Evolutionary conservation across 176 grass and related monocot genomes (phyloP), one percentile per base, ranked within the genome.

Genomic region (Oryza brachyantha): DNA sequence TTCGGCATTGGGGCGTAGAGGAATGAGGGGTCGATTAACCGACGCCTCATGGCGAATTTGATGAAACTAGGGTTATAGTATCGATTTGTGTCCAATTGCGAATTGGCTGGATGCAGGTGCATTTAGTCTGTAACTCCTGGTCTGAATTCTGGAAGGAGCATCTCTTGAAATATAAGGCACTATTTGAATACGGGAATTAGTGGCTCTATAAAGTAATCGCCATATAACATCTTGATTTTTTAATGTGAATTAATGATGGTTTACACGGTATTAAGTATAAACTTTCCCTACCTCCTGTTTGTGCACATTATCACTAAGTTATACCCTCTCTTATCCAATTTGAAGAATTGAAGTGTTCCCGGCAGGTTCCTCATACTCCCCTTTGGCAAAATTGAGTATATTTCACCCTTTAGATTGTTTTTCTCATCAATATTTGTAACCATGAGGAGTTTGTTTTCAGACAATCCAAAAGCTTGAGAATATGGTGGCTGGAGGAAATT

Each of bases 401-500:
- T 57, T 57, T 57, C 21, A 55, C 21, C 13, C 9, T 64, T 6
- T 70, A 21, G 5, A 21, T 34, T 36, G 16, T 54, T 80, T 80
- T 80, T 14, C 8, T 66, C 21, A 68, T 16, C 72, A 79, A 40
- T 86, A 81, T 66, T 7, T 60, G n/a, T 68, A 61, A 88, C 74
- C 22, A 16, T 69, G 26, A 61, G 13, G 38, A 52, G 38, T 24
- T 8, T 36, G 16, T 55, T 61, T 34, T 57, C 54, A 97, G 94
- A 80, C 84, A 10, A 90, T 94, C 42, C 89, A 92, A 73, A 97
- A 79, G 46, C 84, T 97, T 61, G 87, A 86, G 72, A 84, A 63
- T 68, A 94, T 94, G 89, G 91, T 97, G 66, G 69, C 80, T 41
- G 86, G 66, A 84, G 87, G 87, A 72, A 94, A 82, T 84, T 94